A percentile compares a stretch with the other conserved stretches of the same genome.
phyloP scores from a whole-genome alignment of 768 basidiomycete genomes.

The Coprinopsis cinerea region DNA sequence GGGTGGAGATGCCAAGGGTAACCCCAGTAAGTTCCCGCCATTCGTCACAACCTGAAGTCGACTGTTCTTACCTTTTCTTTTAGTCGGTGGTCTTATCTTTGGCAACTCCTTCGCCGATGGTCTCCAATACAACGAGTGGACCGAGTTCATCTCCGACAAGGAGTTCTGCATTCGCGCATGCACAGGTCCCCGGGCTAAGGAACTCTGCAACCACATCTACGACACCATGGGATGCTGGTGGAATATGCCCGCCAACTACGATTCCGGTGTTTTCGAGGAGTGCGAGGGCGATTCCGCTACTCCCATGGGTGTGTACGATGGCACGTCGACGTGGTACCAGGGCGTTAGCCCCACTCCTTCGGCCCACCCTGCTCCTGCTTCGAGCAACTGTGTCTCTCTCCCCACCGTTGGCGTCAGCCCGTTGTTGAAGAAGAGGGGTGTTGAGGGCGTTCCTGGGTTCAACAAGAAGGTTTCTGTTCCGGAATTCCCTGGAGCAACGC shows the following conservation, averaged over 20 bases:
- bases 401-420: constrained; percentile 29
- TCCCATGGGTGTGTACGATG: constrained; percentile 72
- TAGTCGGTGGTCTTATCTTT: constrained; percentile 68
- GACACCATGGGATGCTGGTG: constrained; percentile 61
- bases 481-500: constrained; percentile 18
- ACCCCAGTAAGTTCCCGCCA: constrained; percentile 27
- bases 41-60: background rate
- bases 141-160: constrained; percentile 66
- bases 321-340: constrained; percentile 66
- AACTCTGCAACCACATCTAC: constrained; percentile 72
- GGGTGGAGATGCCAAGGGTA: constrained; percentile 57
- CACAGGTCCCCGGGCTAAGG: constrained; percentile 47
- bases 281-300: constrained; percentile 57
- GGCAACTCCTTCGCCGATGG: constrained; percentile 50
- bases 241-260: constrained; percentile 72
- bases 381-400: constrained; percentile 54
- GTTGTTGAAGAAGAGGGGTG: constrained; percentile 17
- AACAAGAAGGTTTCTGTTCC: constrained; percentile 11
- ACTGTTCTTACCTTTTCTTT: constrained; percentile 11
- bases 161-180: constrained; percentile 75
- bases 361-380: constrained; percentile 52
- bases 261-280: constrained; percentile 53
- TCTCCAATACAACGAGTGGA: constrained; percentile 75
- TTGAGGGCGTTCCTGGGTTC: constrained; percentile 13
- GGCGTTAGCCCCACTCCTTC: constrained; percentile 51